Evolutionary conservation across 352 stramenopile genomes (phyloP), one percentile per base, ranked within the genome.

Genomic region (Globisporangium nodosum): DNA sequence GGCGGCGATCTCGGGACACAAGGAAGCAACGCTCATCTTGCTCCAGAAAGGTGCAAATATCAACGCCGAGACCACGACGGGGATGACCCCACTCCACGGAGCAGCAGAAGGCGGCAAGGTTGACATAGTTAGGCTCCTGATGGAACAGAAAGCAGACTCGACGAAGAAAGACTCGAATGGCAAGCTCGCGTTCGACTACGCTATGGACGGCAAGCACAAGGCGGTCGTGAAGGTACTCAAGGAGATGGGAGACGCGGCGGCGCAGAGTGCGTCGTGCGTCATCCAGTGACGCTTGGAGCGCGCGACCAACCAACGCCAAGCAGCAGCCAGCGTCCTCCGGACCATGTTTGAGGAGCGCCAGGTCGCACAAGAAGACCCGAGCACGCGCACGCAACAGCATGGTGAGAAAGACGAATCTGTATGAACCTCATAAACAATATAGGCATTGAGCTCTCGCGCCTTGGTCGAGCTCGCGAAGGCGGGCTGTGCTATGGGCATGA

Each of bases 181-280:
- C 21, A 97, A 97, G 64, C 86, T 94, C 24, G 71, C 91, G 33
- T 97, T 96, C 60, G 90, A 97, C 61, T 90, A 97, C 56, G 90
- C 91, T 27, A 92, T 96, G 73, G 88, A 91, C 54, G 87, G 89
- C 59, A 96, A 97, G 55, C 88, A 97, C 74, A 97, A 94, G 61
- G 81, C 85, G 46, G 86, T 96, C 30, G 77, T 94, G 60, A 96
- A 97, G 71, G 85, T 92, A 49, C 71, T 96, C 61, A 97, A 97
- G 77, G 90, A 97, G 69, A 93, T 96, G 76, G 91, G 91, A 30
- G 91, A 97, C 60, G 85, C 87, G 13, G 83, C 85, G 21, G 83
- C 85, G 20, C 81, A 92, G 71, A 92, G 85, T 56, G 81, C 85
- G 56, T 92, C 82, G 52, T 94, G 85, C 83, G 66, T 77, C 63